Base-by-base conservation (phyloP, 169 alveolate species). In the Theileria parva region DNA sequence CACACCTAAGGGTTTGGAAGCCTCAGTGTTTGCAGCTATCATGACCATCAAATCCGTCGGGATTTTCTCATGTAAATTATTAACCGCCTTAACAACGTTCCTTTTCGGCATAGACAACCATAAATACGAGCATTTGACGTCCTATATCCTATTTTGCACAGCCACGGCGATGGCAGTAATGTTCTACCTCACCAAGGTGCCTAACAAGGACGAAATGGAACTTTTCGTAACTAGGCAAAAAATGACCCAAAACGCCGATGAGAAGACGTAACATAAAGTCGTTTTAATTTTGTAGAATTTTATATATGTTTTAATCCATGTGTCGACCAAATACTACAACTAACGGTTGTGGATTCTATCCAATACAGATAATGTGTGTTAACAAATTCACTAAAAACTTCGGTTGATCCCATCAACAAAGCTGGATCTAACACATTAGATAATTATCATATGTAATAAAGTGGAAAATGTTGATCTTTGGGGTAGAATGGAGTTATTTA, bases 1-100 rank as follows among this genome's bases (percentile, higher is more conserved):
- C 57, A 96, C 98, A 69, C 99, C 99, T 17, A 94, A 95, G 76
- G 97, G 97, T 17, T 95, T 96, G 53, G 99, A 97, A 91, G 99
- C 99, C 51, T 92, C 98, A 48, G 97, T 97, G 83, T 97, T 95
- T 88, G 98, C 99, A 17, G 88, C 97, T 64, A 94, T 97, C 84
- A 92, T 95, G 94, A 94, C 98, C 21, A 95, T 98, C 51, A 89
- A 96, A 51, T 95, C 95, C 79, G 88, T 96, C 25, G 99, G 99
- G 4, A 89, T 94, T 17, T 85, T 96, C 65, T 85, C 96, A 6
- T 93, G 97, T 53, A 93, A 95, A 60, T 92, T 94, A 28, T 78
- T 95, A 34, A 97, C 99, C n/a, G 97, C 98, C 12, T 53, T 95
- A 28, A 86, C 96, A 4, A 93, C 98, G 15, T 93, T 90, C 65